Base-by-base conservation (phyloP, 2,329 filamentous ascomycete genomes). In the Aspergillus amoenus region DNA sequence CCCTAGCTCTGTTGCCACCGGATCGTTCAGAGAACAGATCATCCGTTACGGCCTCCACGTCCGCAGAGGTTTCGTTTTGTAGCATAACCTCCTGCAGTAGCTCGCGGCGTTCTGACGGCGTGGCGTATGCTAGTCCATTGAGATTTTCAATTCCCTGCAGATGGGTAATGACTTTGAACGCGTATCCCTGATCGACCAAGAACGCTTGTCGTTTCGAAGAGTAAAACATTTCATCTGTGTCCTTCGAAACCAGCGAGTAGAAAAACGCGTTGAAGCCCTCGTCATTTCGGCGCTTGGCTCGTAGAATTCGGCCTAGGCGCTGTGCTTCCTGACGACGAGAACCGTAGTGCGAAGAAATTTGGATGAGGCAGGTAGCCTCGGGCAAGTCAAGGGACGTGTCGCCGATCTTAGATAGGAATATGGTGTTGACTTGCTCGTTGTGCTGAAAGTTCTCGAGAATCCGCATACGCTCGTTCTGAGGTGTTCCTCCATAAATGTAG, bases 241-340 rank as follows among this genome's bases (percentile, higher is more conserved):
- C 94, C 73, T 97, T 97, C 5, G 91, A 96, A 3, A 99, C 94
- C 1, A 99, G 83, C 0, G 91, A 96, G 77, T 99, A 99, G 79
- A 99, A 99, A 75, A 97, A 99, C 0, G 94, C 94, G 70, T 99
- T 99, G 76, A 99, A 99, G 7, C 94, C 94, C 73, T 97, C 94
- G 66, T 99, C 94, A 67, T 97, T 97, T 71, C 94, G 85, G 17
- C 94, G 86, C 77, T 99, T 99, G 13, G 94, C 94, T 76, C 94
- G 85, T 3, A 99, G 84, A 66, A 99, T 97, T 51, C 94, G 88
- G 3, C 94, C 94, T 0, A 97, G 81, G 2, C 94, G 87, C 72
- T 97, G 94, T 0, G 94, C 94, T 78, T 99, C 94, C 74, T 97
- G 94, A 78, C 94, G 88, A 65, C 94, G 91, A 9, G 93, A 97